Evolutionary conservation across 140 eudicot species (phyloP).

Genomic region (Ambrosia hybrid): DNA sequence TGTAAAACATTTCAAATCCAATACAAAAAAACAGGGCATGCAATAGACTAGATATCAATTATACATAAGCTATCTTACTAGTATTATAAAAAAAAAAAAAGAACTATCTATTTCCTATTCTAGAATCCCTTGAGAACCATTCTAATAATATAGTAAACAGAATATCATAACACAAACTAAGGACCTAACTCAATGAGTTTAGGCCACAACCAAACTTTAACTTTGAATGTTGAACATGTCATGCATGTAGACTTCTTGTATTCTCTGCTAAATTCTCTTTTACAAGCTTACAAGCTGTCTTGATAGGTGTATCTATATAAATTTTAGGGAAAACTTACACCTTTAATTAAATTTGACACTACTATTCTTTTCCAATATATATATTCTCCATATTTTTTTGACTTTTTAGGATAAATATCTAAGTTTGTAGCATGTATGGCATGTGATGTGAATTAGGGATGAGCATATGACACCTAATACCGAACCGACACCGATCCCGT

Average conservation of each 20-base stretch:
- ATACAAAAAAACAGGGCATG: background rate
- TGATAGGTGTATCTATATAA: conserved; percentile 2
- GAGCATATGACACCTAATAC: too few species aligned
- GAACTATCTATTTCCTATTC: conserved; percentile 1
- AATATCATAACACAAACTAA: conserved; percentile 3
- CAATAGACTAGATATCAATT: conserved; percentile 9
- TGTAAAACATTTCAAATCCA: conserved; percentile 1
- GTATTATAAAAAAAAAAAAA: background rate
- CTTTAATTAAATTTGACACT: too few species aligned
- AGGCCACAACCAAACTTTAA: too few species aligned
- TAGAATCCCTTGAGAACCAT: conserved; percentile 21
- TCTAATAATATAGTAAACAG: conserved; percentile 1
- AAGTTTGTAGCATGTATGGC: background rate
- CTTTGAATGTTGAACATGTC: background rate
- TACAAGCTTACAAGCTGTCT: conserved; percentile 17
- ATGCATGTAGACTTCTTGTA: conserved; percentile 4
- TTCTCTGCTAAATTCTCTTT: background rate
- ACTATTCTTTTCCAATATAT: too few species aligned
- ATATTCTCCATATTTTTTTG: too few species aligned
- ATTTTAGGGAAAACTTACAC: background rate
- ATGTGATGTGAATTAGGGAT: background rate
- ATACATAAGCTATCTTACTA: conserved; percentile 2
- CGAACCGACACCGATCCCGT: too few species aligned
- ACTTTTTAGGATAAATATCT: too few species aligned
- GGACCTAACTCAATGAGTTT: background rate